Conservation (phyloP, 495 filamentous ascomycete genomes). For the Rostrohypoxylon terebratum region DNA sequence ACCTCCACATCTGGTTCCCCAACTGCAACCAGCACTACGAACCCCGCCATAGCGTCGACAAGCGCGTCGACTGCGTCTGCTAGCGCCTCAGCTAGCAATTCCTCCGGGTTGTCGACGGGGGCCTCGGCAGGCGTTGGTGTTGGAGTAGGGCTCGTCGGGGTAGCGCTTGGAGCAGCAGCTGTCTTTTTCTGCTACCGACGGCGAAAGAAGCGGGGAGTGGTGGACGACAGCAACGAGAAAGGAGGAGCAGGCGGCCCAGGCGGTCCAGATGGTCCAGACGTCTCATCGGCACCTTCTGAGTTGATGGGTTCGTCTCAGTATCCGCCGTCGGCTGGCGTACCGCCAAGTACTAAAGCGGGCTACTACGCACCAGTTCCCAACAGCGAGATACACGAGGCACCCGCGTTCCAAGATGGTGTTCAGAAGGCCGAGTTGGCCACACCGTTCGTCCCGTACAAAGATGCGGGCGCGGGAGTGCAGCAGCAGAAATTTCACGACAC, state of each 20-base stretch:
- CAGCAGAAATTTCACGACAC: not conserved
- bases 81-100: conserved; percentile 10
- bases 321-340: conserved; percentile 15
- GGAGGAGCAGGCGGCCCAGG: not conserved
- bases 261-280: too few species aligned
- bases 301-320: conserved; percentile 26
- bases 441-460: not conserved
- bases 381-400: not conserved
- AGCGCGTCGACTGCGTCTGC: conserved; percentile 1
- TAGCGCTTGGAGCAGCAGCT: conserved; percentile 14
- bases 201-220: not conserved
- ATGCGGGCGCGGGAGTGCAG: not conserved
- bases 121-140: conserved; percentile 29
- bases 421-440: not conserved
- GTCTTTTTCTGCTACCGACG: conserved; percentile 1
- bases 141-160: conserved; percentile 25
- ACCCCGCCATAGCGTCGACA: conserved; percentile 15
- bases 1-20: conserved; percentile 12
- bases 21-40: not conserved
- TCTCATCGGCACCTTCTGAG: not conserved
- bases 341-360: not conserved
- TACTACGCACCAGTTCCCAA: conserved; percentile 5
- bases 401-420: not conserved
- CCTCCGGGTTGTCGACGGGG: conserved; percentile 21
- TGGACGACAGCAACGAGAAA: not conserved